phyloP scores from a whole-genome alignment of 2,329 filamentous ascomycete genomes.

The Madurella fahalii region DNA sequence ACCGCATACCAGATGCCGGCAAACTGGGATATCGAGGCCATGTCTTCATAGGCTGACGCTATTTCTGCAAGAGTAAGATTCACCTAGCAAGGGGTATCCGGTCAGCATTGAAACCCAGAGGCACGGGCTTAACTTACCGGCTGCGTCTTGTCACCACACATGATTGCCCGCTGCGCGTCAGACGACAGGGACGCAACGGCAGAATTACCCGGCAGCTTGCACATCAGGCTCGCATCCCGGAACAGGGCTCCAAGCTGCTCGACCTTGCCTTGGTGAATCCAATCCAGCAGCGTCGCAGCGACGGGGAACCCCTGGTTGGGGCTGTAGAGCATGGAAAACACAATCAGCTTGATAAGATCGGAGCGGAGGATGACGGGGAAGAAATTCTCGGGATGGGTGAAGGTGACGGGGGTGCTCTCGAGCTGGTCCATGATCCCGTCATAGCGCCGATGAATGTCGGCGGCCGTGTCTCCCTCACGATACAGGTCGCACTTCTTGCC shows the following conservation, averaged over 20 bases:
- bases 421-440: conserved; percentile 32
- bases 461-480: conserved; percentile 32
- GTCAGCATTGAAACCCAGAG: not conserved
- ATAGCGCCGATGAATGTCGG: conserved; percentile 31
- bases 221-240: conserved; percentile 8
- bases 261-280: conserved; percentile 27
- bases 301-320: conserved; percentile 32
- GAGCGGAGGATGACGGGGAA: conserved; percentile 36
- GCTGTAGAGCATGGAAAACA: conserved; percentile 35
- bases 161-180: conserved; percentile 28
- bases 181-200: not conserved
- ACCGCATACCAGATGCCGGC: conserved; percentile 30
- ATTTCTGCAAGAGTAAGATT: conserved; percentile 32
- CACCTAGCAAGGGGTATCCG: conserved; percentile 18
- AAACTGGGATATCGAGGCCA: conserved; percentile 33
- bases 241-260: conserved; percentile 10
- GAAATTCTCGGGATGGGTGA: conserved; percentile 29
- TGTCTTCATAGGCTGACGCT: conserved; percentile 27
- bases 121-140: conserved; percentile 14
- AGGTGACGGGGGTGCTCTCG: conserved; percentile 32
- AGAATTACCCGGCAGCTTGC: conserved; percentile 1
- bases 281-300: conserved; percentile 33
- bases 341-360: conserved; percentile 32
- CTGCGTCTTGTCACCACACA: conserved; percentile 33
- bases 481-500: conserved; percentile 38